These are phyloP conservation scores for Penicillium flavigenum DNA, from an alignment of 495 filamentous ascomycete genomes.

Conservation along the genomic window DNA sequence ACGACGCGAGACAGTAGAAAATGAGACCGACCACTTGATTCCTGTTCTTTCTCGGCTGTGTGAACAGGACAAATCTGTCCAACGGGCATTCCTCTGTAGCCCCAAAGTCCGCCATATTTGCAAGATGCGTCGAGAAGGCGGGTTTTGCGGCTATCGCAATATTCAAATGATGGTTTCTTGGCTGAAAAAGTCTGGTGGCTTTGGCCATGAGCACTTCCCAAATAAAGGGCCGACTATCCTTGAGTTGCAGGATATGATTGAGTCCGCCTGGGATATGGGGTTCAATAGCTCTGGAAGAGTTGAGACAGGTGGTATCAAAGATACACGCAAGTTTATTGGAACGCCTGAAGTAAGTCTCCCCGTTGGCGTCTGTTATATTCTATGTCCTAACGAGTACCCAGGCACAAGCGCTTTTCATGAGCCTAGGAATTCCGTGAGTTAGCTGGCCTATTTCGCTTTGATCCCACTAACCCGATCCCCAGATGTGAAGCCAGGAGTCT, in stretches of 20 bases:
- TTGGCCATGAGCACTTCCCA: conserved; percentile 60
- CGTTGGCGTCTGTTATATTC: background rate
- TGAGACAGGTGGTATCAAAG: conserved; percentile 84
- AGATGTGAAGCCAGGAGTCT: conserved; percentile 57
- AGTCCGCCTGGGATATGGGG: conserved; percentile 84
- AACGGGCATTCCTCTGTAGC: conserved; percentile 77
- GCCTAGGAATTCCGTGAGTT: conserved; percentile 63
- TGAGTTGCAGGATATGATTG: conserved; percentile 83
- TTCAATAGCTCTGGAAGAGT: conserved; percentile 70
- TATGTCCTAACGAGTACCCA: conserved; percentile 32
- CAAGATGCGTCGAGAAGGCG: conserved; percentile 77
- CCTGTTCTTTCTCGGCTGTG: conserved; percentile 71
- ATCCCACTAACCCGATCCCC: background rate
- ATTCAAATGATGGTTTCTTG: conserved; percentile 92
- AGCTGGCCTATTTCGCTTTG: background rate
- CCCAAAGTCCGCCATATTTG: conserved; percentile 74
- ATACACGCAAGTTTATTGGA: conserved; percentile 93
- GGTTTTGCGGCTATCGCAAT: conserved; percentile 97
- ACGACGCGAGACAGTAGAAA: conserved; percentile 51
- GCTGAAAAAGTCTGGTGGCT: conserved; percentile 56
- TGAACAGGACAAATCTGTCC: conserved; percentile 59
- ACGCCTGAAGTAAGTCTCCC: conserved; percentile 71
- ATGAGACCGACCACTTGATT: conserved; percentile 67
- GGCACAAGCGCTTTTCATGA: conserved; percentile 78
- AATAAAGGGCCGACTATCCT: conserved; percentile 73